Evolutionary conservation across 768 basidiomycete species (phyloP).

Genomic region (Rhizopogon vulgaris): DNA sequence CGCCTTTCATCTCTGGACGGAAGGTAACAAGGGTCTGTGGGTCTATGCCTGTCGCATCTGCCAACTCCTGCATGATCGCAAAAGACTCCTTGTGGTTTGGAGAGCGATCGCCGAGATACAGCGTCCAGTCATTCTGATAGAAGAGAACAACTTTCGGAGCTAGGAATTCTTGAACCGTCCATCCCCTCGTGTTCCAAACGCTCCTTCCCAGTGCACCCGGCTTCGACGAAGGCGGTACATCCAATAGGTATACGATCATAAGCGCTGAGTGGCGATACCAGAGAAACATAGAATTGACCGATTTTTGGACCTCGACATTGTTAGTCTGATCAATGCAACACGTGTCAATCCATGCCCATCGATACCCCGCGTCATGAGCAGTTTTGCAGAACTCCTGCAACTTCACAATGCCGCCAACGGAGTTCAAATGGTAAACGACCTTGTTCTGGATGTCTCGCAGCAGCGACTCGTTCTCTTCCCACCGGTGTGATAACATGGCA

Average conservation of each 20-base stretch:
- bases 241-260: not conserved
- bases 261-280: not conserved
- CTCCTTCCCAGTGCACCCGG: not conserved
- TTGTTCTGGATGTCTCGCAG: not conserved
- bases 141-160: slow-evolving; percentile 21
- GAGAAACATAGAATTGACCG: not conserved
- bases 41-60: not conserved
- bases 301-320: slow-evolving; percentile 6
- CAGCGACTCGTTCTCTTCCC: not conserved
- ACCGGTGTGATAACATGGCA: not conserved
- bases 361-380: not conserved
- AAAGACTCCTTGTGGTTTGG: not conserved
- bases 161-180: slow-evolving; percentile 22
- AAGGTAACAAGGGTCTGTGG: not conserved
- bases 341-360: slow-evolving; percentile 6
- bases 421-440: not conserved
- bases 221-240: not conserved
- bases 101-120: not conserved
- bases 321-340: slow-evolving; percentile 9
- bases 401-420: not conserved
- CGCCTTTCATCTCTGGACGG: not conserved
- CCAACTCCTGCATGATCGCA: not conserved
- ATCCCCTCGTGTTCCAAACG: slow-evolving; percentile 17
- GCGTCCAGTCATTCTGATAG: slow-evolving; percentile 17
- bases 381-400: not conserved